These are phyloP conservation scores for Debaryomyces subglobosus DNA, from an alignment of 1,139 yeast genomes.

Conservation along the genomic window DNA sequence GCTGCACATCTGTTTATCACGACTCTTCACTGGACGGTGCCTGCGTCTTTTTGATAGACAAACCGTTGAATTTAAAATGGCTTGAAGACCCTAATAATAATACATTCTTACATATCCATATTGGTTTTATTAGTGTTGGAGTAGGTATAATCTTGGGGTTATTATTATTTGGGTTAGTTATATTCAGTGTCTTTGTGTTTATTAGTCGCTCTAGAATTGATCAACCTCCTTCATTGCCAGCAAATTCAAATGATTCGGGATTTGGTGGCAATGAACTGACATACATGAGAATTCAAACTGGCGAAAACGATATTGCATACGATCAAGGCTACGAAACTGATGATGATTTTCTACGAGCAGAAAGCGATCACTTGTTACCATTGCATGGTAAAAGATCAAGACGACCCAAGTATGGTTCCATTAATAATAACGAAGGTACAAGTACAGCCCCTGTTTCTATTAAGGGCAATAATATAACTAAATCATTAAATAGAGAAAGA, in stretches of 20 bases:
- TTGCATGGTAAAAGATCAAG: slow-evolving; percentile 21
- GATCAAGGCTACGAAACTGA: slow-evolving; percentile 54
- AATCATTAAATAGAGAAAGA: slow-evolving; percentile 35
- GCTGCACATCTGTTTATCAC: slow-evolving; percentile 55
- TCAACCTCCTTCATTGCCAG: slow-evolving; percentile 9
- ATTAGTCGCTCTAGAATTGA: slow-evolving; percentile 23
- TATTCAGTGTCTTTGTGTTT: slow-evolving; percentile 32
- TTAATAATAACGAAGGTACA: slow-evolving; percentile 9
- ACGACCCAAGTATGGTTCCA: slow-evolving; percentile 23
- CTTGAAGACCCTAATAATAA: slow-evolving; percentile 39
- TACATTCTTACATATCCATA: slow-evolving; percentile 53
- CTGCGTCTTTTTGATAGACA: slow-evolving; percentile 74
- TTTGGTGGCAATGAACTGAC: slow-evolving; percentile 31
- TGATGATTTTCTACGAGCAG: slow-evolving; percentile 38
- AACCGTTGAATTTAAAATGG: slow-evolving; percentile 64
- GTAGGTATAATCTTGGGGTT: slow-evolving; percentile 67
- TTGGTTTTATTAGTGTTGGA: slow-evolving; percentile 69
- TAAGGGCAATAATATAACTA: slow-evolving; percentile 23
- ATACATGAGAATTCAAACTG: slow-evolving; percentile 43
- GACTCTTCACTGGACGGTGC: slow-evolving; percentile 28
- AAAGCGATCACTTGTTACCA: slow-evolving; percentile 38
- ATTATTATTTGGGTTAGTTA: slow-evolving; percentile 37
- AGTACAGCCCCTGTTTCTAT: slow-evolving; percentile 24
- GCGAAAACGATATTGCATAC: slow-evolving; percentile 26
- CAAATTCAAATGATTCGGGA: slow-evolving; percentile 12